Base-by-base conservation (phyloP, 2,329 filamentous ascomycete species). In the Trichoderma simmonsii region DNA sequence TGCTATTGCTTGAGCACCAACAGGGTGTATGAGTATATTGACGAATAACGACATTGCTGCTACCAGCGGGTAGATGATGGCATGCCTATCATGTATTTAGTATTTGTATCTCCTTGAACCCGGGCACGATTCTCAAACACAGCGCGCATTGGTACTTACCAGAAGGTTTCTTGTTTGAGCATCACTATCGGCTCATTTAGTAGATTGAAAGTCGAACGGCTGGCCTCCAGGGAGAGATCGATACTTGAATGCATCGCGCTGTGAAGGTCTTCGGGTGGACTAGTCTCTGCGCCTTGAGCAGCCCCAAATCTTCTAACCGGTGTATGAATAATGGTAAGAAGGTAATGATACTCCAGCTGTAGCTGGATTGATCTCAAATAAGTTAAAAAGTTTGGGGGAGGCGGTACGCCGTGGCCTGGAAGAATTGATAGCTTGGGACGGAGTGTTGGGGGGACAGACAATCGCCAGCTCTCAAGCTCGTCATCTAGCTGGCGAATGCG, bases 221-320 rank as follows among this genome's bases (percentile, higher is more conserved):
- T 67, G 15, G 64, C 64, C 12, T 67, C 64, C 24, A 67, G 51
- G 14, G 64, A 67, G 26, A 67, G 7, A 15, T 67, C 64, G 24
- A 67, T 67, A 32, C 64, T 67, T 21, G 64, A 67, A 30, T 67
- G 64, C 64, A 67, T 67, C 21, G 54, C 64, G 24, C 51, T 67
- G 14, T 67, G 64, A 21, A 67, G 64, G 8, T 67, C 64, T 54
- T 67, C 64, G 6, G 64, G 64, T 1, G 51, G 51, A 24, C 32
- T 59, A 6, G 51, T 39, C 14, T 57, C 32, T 18, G 32, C 5
- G 24, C 34, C 24, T 21, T 67, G 64, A 21, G 51, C 51, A 15
- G 51, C 51, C 21, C 64, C 64, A 21, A 67, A 67, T 21, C 64
- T 57, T 21, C 64, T 59, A 1, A 67, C 64, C 3, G 64, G 64